Conservation (phyloP, 257 asterid species). For the Capsicum pubescens region DNA sequence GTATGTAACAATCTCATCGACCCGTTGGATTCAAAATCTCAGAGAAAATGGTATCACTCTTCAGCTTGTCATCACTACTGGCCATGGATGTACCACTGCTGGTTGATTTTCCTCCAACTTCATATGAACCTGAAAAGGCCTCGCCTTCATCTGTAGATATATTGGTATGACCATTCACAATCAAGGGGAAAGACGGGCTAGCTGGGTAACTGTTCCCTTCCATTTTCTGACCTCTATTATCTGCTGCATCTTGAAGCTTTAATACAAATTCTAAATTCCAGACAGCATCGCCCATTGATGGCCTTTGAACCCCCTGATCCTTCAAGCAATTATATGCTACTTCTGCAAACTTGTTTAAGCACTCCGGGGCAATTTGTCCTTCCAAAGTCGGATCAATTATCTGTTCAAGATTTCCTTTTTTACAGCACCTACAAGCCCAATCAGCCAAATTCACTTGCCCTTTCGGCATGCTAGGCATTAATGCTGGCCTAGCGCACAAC, state of each 20-base stretch:
- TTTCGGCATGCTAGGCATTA: slow-evolving; percentile 37
- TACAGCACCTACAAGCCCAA: slow-evolving; percentile 52
- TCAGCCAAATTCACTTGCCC: slow-evolving; percentile 57
- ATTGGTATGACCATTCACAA: background rate
- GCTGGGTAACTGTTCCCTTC: background rate
- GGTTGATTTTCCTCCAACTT: slow-evolving; percentile 16
- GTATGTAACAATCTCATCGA: slow-evolving; percentile 31
- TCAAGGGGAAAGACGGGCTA: slow-evolving; percentile 29
- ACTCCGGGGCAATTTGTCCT: slow-evolving; percentile 57
- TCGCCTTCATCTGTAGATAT: slow-evolving; percentile 40
- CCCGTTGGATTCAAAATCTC: slow-evolving; percentile 48
- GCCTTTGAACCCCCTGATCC: slow-evolving; percentile 54
- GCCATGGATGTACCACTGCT: slow-evolving; percentile 3
- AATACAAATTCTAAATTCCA: slow-evolving; percentile 69
- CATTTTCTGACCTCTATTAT: slow-evolving; percentile 26
- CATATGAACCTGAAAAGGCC: slow-evolving; percentile 37
- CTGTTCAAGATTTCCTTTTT: slow-evolving; percentile 48
- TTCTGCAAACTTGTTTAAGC: slow-evolving; percentile 50
- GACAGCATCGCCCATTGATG: slow-evolving; percentile 65
- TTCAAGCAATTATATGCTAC: slow-evolving; percentile 53
- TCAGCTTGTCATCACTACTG: slow-evolving; percentile 20
- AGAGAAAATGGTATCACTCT: slow-evolving; percentile 46
- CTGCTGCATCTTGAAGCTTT: slow-evolving; percentile 59
- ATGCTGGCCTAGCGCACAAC: slow-evolving; percentile 53
- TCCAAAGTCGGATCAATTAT: slow-evolving; percentile 53